Evolutionary conservation across 306 rosid genomes (phyloP), one percentile per base, ranked within the genome.

Genomic region (Prunus kanzakura): DNA sequence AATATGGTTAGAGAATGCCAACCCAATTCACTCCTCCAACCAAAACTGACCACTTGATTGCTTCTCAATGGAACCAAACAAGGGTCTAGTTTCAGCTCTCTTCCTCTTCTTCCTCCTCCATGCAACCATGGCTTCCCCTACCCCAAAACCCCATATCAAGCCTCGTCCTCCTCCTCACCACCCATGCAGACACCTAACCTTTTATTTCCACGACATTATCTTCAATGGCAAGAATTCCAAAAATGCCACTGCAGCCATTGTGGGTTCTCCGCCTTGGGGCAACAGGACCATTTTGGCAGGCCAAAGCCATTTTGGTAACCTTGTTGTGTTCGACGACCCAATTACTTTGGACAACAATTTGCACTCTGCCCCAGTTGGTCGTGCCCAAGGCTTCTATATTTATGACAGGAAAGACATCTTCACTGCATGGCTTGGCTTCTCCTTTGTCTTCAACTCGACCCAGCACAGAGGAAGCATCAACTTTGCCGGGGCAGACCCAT

Each of bases 271-370:
- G 0, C 55, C 69, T 1, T 55, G 96, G 92, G 91, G 76, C 5
- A 93, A 90, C 83, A 69, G 0, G 30, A 89, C 96, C 16, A 76
- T 72, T 7, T 41, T 93, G 11, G 82, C 88, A 0, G 85, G 82
- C 1, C 69, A 79, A 23, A 85, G 51, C 76, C 97, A 91, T 67
- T 92, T 92, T 46, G 97, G 97, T 20, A 58, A 92, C 16, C 0
- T 92, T 50, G 87, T 90, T 12, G 92, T 88, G 73, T 92, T 92
- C 22, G 96, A 92, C 58, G 97, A 92, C 19, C 97, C 97, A 1
- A 88, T 92, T 1, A 92, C 97, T 0, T 6, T 90, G 14, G 93
- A 90, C 84, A 92, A 90, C 75, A 89, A 89, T 23, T 57, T 87
- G 19, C 90, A 86, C 73, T 90, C 97, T 1, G 60, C 64, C 8